Percentiles rank a stretch among this genome's conserved stretches.
These are phyloP conservation scores for Talaromyces rugulosus DNA, from an alignment of 2,329 filamentous ascomycete species.

Conservation along the genomic window DNA sequence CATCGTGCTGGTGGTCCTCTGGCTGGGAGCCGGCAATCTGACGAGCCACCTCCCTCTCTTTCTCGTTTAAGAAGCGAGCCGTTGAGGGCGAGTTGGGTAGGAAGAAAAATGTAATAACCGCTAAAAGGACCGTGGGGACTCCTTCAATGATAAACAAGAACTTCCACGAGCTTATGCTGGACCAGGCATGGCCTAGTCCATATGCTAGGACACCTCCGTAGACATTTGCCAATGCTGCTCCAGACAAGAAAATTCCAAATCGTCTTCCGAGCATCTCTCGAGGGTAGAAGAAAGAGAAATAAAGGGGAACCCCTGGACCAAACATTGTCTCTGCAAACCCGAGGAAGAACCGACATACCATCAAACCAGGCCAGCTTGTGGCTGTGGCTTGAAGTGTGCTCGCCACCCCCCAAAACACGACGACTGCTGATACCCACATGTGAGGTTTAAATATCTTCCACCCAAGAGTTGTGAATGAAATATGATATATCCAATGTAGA, in stretches of 20 bases:
- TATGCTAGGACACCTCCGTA: constrained; percentile 37
- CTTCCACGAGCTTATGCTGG: constrained; percentile 25
- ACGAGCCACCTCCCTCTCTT: constrained; percentile 31
- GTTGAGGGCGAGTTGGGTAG: constrained; percentile 40
- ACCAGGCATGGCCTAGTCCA: constrained; percentile 25
- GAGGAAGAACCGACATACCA: constrained; percentile 19
- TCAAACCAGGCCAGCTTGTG: constrained; percentile 20
- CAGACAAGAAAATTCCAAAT: constrained; percentile 43
- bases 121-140: constrained; percentile 37
- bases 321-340: constrained; percentile 17
- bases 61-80: constrained; percentile 35
- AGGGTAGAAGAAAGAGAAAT: constrained; percentile 47
- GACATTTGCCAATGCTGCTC: constrained; percentile 31
- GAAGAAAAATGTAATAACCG: constrained; percentile 35
- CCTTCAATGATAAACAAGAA: constrained; percentile 47
- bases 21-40: constrained; percentile 19
- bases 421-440: constrained; percentile 19
- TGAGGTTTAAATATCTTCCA: constrained; percentile 27
- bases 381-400: constrained; percentile 21
- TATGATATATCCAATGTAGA: constrained; percentile 23
- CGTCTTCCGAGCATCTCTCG: constrained; percentile 45
- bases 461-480: constrained; percentile 21
- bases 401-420: constrained; percentile 22
- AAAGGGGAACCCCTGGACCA: constrained; percentile 17
- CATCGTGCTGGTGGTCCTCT: constrained; percentile 19